phyloP scores from a whole-genome alignment of 441 rosid genomes.

The Isatis lusitanica region DNA sequence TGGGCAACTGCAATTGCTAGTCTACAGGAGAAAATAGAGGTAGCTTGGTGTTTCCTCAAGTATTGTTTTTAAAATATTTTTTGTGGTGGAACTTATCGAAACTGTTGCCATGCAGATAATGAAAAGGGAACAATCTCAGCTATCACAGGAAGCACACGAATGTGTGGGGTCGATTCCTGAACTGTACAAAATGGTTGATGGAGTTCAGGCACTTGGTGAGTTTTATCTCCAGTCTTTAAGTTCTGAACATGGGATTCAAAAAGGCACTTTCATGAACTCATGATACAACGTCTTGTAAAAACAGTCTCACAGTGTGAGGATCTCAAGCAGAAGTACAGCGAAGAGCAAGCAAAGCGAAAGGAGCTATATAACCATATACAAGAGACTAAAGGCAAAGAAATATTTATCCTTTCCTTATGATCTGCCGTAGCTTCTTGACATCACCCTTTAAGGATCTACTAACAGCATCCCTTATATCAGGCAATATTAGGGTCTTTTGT shows the following conservation, averaged over 20 bases:
- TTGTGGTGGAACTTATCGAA: background rate
- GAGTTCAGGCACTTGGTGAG: constrained; percentile 82
- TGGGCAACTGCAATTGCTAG: constrained; percentile 54
- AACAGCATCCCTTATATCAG: constrained; percentile 44
- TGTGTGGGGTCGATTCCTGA: constrained; percentile 77
- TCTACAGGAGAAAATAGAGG: constrained; percentile 69
- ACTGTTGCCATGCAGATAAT: constrained; percentile 49
- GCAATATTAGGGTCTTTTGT: constrained; percentile 88
- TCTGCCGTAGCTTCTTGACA: constrained; percentile 15
- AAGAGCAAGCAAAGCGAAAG: constrained; percentile 81
- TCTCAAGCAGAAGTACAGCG: constrained; percentile 66
- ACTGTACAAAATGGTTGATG: constrained; percentile 71
- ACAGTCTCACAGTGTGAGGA: constrained; percentile 89
- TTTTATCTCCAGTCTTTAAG: constrained; percentile 16
- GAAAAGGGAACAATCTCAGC: constrained; percentile 76
- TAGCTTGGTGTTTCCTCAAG: constrained; percentile 22
- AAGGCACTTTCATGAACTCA: constrained; percentile 24
- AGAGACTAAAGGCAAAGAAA: constrained; percentile 68
- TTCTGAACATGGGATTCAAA: constrained; percentile 2
- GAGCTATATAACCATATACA: constrained; percentile 83
- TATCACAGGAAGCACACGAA: constrained; percentile 70
- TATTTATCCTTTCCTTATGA: background rate
- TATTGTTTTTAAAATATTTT: background rate
- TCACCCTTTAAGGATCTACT: constrained; percentile 1
- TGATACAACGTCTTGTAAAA: background rate